A percentile compares a stretch with the other conserved stretches of the same genome.
Conservation (phyloP, 768 basidiomycete genomes). For the Lentinula raphanica region DNA sequence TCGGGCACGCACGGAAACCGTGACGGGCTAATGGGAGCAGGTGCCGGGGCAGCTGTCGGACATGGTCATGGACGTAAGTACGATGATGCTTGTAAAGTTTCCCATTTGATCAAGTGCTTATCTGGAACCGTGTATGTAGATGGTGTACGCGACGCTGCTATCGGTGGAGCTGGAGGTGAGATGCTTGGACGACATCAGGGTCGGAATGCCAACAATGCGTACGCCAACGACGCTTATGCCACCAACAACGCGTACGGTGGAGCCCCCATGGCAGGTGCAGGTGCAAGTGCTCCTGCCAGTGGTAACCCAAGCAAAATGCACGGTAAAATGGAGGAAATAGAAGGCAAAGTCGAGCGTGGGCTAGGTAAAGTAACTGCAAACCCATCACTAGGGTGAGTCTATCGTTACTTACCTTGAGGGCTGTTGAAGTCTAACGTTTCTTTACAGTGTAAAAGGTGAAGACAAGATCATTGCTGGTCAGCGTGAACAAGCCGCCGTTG, state of each 20-base stretch:
- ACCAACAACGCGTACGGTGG: not conserved
- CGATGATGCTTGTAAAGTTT: too few relatives aligned
- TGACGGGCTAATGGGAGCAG: not conserved
- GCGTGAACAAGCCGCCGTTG: not conserved
- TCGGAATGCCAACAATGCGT: not conserved
- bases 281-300: not conserved
- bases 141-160: not conserved
- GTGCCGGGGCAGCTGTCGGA: not conserved
- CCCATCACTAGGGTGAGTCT: not conserved
- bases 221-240: not conserved
- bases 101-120: not conserved
- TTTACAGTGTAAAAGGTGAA: not conserved
- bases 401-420: not conserved
- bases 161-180: not conserved
- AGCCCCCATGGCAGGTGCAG: not conserved
- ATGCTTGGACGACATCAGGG: not conserved
- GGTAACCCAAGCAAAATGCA: not conserved
- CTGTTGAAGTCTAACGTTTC: too few relatives aligned
- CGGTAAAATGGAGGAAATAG: not conserved
- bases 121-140: not conserved
- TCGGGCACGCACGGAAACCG: not conserved
- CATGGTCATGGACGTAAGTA: not conserved
- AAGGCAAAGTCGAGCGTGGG: not conserved
- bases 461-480: not conserved
- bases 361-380: not conserved